These are phyloP conservation scores for Tuber brumale DNA, from an alignment of 495 filamentous ascomycete species.

Conservation along the genomic window DNA sequence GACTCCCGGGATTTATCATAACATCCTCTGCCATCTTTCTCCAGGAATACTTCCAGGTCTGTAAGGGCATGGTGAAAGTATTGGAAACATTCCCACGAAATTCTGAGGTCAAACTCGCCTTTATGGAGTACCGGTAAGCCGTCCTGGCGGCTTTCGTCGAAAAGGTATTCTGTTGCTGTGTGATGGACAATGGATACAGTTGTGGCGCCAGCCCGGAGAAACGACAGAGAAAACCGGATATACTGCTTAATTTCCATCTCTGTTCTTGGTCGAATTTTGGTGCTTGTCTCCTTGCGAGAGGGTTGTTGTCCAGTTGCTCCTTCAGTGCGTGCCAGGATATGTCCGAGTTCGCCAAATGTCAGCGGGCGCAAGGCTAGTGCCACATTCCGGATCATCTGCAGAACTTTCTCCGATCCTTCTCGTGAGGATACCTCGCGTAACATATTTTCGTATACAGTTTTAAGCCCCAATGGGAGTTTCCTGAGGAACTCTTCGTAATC, in stretches of 20 bases:
- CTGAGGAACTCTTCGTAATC: not conserved
- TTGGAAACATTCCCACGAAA: not conserved
- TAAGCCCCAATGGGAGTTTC: not conserved
- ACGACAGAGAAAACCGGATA: not conserved
- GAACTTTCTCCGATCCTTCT: not conserved
- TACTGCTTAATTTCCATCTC: not conserved
- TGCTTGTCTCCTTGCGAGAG: not conserved
- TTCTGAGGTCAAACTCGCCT: not conserved
- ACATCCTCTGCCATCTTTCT: accelerated
- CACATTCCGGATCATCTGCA: not conserved
- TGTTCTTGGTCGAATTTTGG: not conserved
- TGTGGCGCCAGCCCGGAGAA: not conserved
- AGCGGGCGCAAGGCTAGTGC: not conserved
- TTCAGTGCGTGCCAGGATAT: not conserved
- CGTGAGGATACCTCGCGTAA: not conserved
- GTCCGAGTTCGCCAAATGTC: not conserved
- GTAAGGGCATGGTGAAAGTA: not conserved
- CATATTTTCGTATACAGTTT: not conserved
- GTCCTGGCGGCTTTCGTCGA: not conserved
- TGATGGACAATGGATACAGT: not conserved
- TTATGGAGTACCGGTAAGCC: accelerated
- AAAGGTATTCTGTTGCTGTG: not conserved
- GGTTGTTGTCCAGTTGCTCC: not conserved
- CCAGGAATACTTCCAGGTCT: not conserved
- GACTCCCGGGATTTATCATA: accelerated